Percentiles rank a stretch among this genome's conserved stretches.
Conservation (phyloP, 148 eudicot genomes). For the Persicaria maculosa region DNA sequence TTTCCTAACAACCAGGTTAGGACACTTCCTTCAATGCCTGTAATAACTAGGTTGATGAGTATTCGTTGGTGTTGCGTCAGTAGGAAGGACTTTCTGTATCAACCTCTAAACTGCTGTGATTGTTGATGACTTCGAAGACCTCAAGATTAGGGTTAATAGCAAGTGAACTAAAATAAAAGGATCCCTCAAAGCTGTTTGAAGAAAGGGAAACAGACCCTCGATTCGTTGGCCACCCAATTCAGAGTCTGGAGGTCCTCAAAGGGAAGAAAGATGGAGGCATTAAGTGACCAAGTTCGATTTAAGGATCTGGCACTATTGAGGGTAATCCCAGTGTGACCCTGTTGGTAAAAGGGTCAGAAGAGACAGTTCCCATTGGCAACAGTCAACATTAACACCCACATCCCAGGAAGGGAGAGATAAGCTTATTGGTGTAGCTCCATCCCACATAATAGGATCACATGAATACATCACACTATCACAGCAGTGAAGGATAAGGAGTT, state of each 20-base stretch:
- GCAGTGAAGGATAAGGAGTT: no score
- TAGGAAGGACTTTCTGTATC: neutral
- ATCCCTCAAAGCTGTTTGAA: conserved; percentile 13
- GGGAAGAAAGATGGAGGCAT: conserved; percentile 6
- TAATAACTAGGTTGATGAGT: neutral
- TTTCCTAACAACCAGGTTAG: neutral
- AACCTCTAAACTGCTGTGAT: neutral
- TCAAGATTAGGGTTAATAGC: conserved; percentile 3
- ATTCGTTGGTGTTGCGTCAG: neutral
- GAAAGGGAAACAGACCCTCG: conserved; percentile 3
- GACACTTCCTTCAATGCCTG: neutral
- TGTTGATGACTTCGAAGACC: neutral
- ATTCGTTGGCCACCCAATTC: neutral
- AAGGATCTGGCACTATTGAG: neutral
- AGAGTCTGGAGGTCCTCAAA: conserved; percentile 3
- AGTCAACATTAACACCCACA: neutral
- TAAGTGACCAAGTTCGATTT: neutral
- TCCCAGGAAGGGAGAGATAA: neutral
- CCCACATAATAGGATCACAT: neutral
- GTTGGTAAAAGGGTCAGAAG: conserved; percentile 14
- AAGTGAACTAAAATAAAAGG: conserved; percentile 13
- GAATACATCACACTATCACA: neutral
- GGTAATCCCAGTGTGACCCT: conserved; percentile 9
- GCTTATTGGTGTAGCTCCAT: neutral
- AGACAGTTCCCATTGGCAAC: conserved; percentile 19